phyloP scores from a whole-genome alignment of 2,329 filamentous ascomycete species.

The Fusarium nanum region DNA sequence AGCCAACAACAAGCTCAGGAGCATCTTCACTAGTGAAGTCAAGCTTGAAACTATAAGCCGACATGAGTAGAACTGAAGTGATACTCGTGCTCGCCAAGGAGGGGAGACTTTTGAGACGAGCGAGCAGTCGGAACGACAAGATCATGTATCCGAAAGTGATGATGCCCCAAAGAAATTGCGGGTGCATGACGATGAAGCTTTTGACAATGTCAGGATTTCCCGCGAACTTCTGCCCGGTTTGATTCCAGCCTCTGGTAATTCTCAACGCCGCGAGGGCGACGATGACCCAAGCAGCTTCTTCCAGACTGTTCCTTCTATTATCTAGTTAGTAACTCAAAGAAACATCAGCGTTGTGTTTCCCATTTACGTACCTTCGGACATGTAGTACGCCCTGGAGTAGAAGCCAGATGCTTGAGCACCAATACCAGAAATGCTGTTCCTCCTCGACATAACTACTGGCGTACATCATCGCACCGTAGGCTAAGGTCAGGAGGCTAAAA shows the following conservation, averaged over 20 bases:
- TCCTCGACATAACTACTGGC: conserved; percentile 98
- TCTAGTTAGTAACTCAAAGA: conserved; percentile 11
- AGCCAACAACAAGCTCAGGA: conserved; percentile 77
- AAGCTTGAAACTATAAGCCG: conserved; percentile 86
- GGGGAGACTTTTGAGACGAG: conserved; percentile 57
- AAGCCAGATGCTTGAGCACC: conserved; percentile 80
- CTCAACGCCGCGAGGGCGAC: conserved; percentile 72
- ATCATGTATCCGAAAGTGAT: conserved; percentile 76
- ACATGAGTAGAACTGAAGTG: conserved; percentile 57
- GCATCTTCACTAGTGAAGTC: conserved; percentile 89
- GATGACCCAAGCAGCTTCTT: conserved; percentile 50
- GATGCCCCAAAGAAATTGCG: conserved; percentile 78
- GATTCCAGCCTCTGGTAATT: conserved; percentile 86
- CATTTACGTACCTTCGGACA: conserved; percentile 53
- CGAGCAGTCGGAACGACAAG: conserved; percentile 60
- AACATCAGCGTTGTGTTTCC: no score
- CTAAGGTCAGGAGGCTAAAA: conserved; percentile 64
- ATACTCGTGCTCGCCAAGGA: conserved; percentile 55
- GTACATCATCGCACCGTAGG: conserved; percentile 93
- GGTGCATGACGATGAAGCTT: conserved; percentile 72
- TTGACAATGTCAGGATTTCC: conserved; percentile 90
- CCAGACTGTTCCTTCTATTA: conserved; percentile 44
- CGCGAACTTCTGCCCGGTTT: conserved; percentile 95
- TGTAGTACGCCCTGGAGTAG: conserved; percentile 63
- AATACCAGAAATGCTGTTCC: conserved; percentile 99